phyloP scores from a whole-genome alignment of 441 rosid species.

The Populus hybrid region DNA sequence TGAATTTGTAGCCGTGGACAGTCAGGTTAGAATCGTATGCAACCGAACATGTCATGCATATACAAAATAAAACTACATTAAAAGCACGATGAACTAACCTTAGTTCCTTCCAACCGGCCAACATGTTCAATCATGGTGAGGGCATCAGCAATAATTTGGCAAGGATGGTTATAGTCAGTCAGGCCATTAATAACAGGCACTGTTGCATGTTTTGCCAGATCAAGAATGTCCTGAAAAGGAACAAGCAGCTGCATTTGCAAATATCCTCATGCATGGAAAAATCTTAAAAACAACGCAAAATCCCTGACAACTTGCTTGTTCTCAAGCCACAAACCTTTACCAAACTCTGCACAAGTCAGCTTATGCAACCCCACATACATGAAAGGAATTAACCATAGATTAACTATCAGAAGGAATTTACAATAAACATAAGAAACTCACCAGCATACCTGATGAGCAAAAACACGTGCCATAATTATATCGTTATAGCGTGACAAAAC shows the following conservation, averaged over 20 bases:
- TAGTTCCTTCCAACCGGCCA: conserved; percentile 83
- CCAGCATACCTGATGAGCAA: conserved; percentile 97
- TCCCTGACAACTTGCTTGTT: background rate
- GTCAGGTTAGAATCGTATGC: conserved; percentile 2
- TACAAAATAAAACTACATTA: background rate
- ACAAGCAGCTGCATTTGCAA: background rate
- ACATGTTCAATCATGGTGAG: conserved; percentile 92
- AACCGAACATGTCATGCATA: background rate
- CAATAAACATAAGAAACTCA: conserved; percentile 39
- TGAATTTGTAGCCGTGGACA: conserved; percentile 25
- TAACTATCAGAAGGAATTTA: conserved; percentile 6
- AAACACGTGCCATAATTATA: conserved; percentile 95
- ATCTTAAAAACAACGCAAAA: background rate
- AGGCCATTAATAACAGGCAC: conserved; percentile 91
- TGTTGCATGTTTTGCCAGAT: conserved; percentile 78
- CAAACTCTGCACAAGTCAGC: background rate
- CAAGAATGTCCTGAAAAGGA: conserved; percentile 76
- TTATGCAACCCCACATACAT: background rate
- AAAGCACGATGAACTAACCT: conserved; percentile 46
- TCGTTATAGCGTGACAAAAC: conserved; percentile 87
- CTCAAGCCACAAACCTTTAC: background rate
- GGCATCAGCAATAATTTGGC: conserved; percentile 99
- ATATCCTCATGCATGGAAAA: background rate
- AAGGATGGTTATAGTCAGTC: conserved; percentile 94
- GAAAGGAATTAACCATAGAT: background rate